phyloP scores from a whole-genome alignment of 805 yeast species.

The Schizosaccharomyces octosporus region DNA sequence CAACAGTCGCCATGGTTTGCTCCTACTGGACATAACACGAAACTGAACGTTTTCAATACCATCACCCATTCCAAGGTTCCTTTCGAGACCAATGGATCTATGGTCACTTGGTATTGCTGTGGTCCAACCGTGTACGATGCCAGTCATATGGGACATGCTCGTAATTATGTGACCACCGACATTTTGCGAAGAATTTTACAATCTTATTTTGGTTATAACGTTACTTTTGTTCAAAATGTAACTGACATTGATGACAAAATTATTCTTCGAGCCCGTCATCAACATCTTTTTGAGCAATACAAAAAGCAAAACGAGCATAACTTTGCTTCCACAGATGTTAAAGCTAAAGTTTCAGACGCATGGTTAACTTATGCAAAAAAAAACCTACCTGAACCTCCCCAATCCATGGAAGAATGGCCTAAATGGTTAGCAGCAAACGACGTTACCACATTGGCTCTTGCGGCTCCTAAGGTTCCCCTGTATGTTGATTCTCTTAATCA shows the following conservation, averaged over 20 bases:
- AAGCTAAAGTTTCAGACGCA: conserved; percentile 19
- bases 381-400: conserved; percentile 21
- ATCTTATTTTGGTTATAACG: conserved; percentile 76
- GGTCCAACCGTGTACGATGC: conserved; percentile 96
- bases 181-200: conserved; percentile 72
- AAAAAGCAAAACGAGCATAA: conserved; percentile 7
- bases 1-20: conserved; percentile 30
- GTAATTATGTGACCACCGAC: conserved; percentile 87
- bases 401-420: conserved; percentile 14
- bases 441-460: conserved; percentile 23
- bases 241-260: conserved; percentile 98
- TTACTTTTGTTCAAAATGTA: conserved; percentile 79
- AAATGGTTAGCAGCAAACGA: conserved; percentile 30
- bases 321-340: conserved; percentile 13
- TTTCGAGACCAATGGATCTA: conserved; percentile 41
- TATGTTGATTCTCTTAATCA: conserved; percentile 29
- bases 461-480: conserved; percentile 74
- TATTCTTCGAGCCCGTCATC: conserved; percentile 81
- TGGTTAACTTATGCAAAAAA: conserved; percentile 25
- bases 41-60: conserved; percentile 5
- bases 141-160: conserved; percentile 93
- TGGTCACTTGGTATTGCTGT: conserved; percentile 86
- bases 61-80: conserved; percentile 5
- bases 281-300: conserved; percentile 46
- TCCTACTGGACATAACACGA: conserved; percentile 13